phyloP scores from a whole-genome alignment of 257 asterid species.

The Lavandula angustifolia region DNA sequence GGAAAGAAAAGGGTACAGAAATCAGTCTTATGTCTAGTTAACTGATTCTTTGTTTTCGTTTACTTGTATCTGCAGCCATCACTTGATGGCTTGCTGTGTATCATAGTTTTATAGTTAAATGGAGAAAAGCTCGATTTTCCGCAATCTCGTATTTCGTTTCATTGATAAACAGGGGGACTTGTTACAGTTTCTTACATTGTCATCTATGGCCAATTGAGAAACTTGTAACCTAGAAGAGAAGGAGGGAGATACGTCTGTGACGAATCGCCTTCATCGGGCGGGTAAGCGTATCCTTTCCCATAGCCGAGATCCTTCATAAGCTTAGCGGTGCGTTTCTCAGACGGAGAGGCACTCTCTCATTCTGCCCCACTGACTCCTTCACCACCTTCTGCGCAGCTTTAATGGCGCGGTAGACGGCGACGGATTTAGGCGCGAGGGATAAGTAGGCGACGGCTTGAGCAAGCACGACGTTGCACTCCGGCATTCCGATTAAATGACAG shows the following conservation, averaged over 20 bases:
- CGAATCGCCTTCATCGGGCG: conserved; percentile 60
- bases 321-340: conserved; percentile 94
- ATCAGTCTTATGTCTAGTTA: conserved; percentile 31
- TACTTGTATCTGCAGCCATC: conserved; percentile 36
- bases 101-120: conserved; percentile 27
- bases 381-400: conserved; percentile 60
- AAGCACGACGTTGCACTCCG: conserved; percentile 72
- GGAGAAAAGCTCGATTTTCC: conserved; percentile 18
- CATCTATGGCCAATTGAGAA: conserved; percentile 61
- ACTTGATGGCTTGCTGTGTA: conserved; percentile 45
- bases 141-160: background rate
- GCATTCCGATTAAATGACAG: conserved; percentile 82
- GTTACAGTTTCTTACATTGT: background rate
- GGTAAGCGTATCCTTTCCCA: conserved; percentile 68
- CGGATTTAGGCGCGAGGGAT: conserved; percentile 80
- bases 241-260: conserved; percentile 68
- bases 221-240: conserved; percentile 63
- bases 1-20: conserved; percentile 28
- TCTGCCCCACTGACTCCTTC: conserved; percentile 77
- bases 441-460: conserved; percentile 76
- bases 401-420: conserved; percentile 63
- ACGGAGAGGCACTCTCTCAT: conserved; percentile 78
- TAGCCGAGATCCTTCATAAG: conserved; percentile 82
- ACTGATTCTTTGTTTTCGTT: conserved; percentile 46
- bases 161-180: background rate